These are phyloP conservation scores for Geranium brycei DNA, from an alignment of 345 rosid species.

Conservation along the genomic window DNA sequence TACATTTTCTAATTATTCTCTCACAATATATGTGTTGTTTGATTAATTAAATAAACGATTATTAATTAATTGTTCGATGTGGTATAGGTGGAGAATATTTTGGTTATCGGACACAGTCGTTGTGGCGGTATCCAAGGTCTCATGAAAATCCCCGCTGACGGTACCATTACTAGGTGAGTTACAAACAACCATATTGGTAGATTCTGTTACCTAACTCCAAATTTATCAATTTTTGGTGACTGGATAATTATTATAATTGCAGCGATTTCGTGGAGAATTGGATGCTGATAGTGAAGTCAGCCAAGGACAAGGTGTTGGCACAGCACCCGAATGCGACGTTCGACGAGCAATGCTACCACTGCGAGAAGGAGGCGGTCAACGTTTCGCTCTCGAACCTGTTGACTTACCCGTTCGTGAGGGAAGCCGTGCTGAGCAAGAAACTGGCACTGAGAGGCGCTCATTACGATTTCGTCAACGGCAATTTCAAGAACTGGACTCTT, in stretches of 20 bases:
- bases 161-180: conserved; percentile 35
- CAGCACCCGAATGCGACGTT: conserved; percentile 26
- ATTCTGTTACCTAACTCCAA: no score
- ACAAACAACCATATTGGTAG: not conserved
- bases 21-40: no score
- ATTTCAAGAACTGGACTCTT: conserved; percentile 70
- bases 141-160: conserved; percentile 63
- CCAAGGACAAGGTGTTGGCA: conserved; percentile 57
- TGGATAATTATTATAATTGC: conserved; percentile 5
- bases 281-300: conserved; percentile 64
- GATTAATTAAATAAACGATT: no score
- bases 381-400: conserved; percentile 59
- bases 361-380: conserved; percentile 91
- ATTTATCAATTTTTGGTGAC: no score
- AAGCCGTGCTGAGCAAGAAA: conserved; percentile 40
- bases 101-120: conserved; percentile 87
- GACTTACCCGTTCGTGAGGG: conserved; percentile 73
- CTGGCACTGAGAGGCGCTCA: conserved; percentile 58
- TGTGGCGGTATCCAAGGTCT: conserved; percentile 97
- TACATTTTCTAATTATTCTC: conserved; percentile 1
- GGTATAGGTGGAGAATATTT: conserved; percentile 66
- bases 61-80: not conserved
- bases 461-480: conserved; percentile 58
- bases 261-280: conserved; percentile 87
- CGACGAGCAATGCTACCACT: conserved; percentile 58